Percentiles rank a stretch among this genome's conserved stretches.
Conservation (phyloP, 148 eudicot genomes). For the Fagopyrum esculentum region DNA sequence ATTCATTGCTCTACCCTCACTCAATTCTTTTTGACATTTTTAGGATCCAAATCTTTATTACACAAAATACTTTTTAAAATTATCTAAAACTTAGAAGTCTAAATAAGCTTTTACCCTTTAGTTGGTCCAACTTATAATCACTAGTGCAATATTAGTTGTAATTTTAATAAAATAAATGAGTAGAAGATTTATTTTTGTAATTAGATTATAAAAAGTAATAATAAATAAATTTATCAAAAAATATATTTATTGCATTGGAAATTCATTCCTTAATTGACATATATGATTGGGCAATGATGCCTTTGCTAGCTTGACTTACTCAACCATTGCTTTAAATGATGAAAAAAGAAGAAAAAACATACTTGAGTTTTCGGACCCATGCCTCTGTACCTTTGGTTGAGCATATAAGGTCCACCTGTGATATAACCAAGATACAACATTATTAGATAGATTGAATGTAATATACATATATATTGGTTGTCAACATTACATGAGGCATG, state of each 20-base stretch:
- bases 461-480: not conserved
- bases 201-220: too few relatives aligned
- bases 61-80: too few relatives aligned
- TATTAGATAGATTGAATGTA: not conserved
- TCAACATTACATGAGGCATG: not conserved
- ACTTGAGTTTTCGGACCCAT: constrained; percentile 86
- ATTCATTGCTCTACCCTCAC: not conserved
- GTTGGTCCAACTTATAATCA: too few relatives aligned
- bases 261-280: not conserved
- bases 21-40: too few relatives aligned
- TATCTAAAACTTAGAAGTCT: too few relatives aligned
- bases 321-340: not conserved
- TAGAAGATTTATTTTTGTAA: too few relatives aligned
- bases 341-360: not conserved
- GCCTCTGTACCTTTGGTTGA: constrained; percentile 84
- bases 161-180: too few relatives aligned
- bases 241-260: not conserved
- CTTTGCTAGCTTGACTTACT: not conserved
- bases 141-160: too few relatives aligned
- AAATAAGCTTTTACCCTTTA: too few relatives aligned
- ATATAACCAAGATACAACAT: constrained; percentile 9
- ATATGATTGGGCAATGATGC: not conserved
- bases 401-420: constrained; percentile 80
- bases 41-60: too few relatives aligned
- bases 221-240: too few relatives aligned